Conservation (phyloP, 495 filamentous ascomycete species). For the Talaromyces ruber region DNA sequence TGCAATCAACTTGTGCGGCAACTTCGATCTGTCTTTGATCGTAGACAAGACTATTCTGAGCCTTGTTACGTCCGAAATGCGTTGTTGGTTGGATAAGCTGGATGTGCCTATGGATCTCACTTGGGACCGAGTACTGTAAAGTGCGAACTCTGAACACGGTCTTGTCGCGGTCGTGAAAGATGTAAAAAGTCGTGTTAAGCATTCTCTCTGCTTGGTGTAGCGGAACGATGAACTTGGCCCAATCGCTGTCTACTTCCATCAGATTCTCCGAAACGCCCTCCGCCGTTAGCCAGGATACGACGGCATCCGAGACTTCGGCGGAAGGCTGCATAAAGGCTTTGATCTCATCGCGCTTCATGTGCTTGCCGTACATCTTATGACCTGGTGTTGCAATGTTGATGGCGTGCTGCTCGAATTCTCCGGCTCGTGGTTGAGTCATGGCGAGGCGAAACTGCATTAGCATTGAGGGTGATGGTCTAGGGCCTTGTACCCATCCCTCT, state of each 20-base stretch:
- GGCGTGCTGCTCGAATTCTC: slow-evolving; percentile 50
- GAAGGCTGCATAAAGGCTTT: slow-evolving; percentile 40
- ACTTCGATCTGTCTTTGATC: slow-evolving; percentile 18
- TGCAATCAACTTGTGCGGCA: slow-evolving; percentile 28
- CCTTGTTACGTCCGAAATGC: slow-evolving; percentile 32
- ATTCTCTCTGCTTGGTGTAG: slow-evolving; percentile 44
- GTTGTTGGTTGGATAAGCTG: slow-evolving; percentile 50
- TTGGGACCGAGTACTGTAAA: slow-evolving; percentile 50
- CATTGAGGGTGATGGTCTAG: slow-evolving; percentile 22
- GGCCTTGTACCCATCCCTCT: slow-evolving; percentile 36
- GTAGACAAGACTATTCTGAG: slow-evolving; percentile 15
- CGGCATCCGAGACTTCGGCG: slow-evolving; percentile 24
- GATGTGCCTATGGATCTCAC: slow-evolving; percentile 33
- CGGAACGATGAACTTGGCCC: slow-evolving; percentile 45
- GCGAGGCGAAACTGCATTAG: slow-evolving; percentile 45
- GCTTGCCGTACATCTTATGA: slow-evolving; percentile 51
- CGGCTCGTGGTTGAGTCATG: slow-evolving; percentile 40
- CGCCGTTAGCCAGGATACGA: slow-evolving; percentile 43
- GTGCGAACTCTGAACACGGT: slow-evolving; percentile 39
- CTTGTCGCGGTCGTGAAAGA: slow-evolving; percentile 32
- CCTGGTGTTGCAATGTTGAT: slow-evolving; percentile 55
- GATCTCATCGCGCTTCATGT: slow-evolving; percentile 52
- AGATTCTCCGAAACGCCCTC: slow-evolving; percentile 30
- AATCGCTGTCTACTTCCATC: slow-evolving; percentile 43
- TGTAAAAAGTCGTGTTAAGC: slow-evolving; percentile 45